Conservation (phyloP, 805 yeast species). For the Wickerhamomyces alni region DNA sequence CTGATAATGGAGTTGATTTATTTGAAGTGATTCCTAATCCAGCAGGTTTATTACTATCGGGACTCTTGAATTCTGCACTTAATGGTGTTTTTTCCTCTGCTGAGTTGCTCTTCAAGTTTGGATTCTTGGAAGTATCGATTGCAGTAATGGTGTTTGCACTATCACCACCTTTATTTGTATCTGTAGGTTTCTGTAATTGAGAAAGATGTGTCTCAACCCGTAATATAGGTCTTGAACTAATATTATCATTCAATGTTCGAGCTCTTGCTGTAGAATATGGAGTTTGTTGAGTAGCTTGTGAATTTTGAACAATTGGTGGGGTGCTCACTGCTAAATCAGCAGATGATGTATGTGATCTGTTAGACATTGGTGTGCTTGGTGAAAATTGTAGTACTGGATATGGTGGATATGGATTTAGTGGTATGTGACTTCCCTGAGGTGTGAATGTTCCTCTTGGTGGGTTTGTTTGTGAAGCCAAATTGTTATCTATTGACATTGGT, state of each 20-base stretch:
- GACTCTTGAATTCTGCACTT: constrained; percentile 6
- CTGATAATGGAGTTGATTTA: constrained; percentile 26
- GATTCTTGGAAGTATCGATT: constrained; percentile 7
- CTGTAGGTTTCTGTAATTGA: neutral
- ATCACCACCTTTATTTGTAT: constrained; percentile 5
- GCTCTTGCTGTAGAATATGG: constrained; percentile 14
- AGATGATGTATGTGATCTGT: constrained; percentile 1
- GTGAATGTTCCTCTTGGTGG: constrained; percentile 1
- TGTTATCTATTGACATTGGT: neutral
- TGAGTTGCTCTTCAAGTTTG: neutral
- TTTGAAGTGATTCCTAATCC: constrained; percentile 13
- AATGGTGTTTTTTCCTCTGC: constrained; percentile 10
- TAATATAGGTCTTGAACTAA: constrained; percentile 20
- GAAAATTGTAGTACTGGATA: constrained; percentile 7
- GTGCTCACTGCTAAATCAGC: constrained; percentile 4
- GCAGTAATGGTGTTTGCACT: constrained; percentile 15
- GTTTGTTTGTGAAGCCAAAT: neutral
- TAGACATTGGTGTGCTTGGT: constrained; percentile 11
- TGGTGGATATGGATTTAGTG: constrained; percentile 3
- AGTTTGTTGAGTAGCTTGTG: neutral
- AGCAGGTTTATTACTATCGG: constrained; percentile 9
- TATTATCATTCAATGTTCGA: constrained; percentile 18
- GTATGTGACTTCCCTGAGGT: neutral
- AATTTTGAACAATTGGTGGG: constrained; percentile 6
- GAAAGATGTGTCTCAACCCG: constrained; percentile 17